Conservation (phyloP, 2,329 filamentous ascomycete genomes). For the Phialophora macrospora region DNA sequence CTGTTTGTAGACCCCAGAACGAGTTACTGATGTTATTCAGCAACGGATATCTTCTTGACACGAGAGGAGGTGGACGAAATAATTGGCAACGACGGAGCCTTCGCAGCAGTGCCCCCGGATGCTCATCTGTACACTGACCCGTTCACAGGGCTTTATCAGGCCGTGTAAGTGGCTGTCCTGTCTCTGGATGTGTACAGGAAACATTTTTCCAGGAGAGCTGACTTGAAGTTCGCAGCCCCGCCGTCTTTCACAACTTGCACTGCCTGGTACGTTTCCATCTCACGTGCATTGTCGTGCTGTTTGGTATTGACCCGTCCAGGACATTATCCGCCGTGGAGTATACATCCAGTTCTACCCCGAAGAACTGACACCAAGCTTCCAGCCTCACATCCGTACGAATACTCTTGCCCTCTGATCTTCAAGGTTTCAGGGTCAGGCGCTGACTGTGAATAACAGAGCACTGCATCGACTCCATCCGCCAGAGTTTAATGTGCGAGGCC, state of each 20-base stretch:
- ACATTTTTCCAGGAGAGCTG: not conserved
- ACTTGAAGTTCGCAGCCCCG: not conserved
- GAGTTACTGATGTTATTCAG: not conserved
- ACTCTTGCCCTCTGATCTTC: not conserved
- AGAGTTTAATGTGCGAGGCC: constrained; percentile 14
- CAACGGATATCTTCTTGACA: constrained; percentile 15
- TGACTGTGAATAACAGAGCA: constrained; percentile 8
- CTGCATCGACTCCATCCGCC: constrained; percentile 14
- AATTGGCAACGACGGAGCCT: not conserved
- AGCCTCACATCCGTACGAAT: constrained; percentile 8
- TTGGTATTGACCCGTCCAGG: not conserved
- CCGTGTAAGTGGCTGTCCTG: not conserved
- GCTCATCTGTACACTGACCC: constrained; percentile 10
- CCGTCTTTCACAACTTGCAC: constrained; percentile 12
- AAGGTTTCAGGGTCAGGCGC: no score
- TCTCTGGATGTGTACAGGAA: not conserved
- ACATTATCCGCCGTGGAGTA: constrained; percentile 11
- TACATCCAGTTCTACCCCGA: constrained; percentile 10
- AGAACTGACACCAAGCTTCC: constrained; percentile 3
- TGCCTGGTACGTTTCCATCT: constrained; percentile 4
- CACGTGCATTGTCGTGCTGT: no score
- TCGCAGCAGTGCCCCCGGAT: constrained; percentile 1
- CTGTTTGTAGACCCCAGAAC: not conserved
- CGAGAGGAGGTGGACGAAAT: constrained; percentile 10
- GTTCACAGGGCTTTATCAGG: constrained; percentile 6